These are phyloP conservation scores for Aspergillus aculeatinus DNA, from an alignment of 2,329 filamentous ascomycete species.

Conservation along the genomic window DNA sequence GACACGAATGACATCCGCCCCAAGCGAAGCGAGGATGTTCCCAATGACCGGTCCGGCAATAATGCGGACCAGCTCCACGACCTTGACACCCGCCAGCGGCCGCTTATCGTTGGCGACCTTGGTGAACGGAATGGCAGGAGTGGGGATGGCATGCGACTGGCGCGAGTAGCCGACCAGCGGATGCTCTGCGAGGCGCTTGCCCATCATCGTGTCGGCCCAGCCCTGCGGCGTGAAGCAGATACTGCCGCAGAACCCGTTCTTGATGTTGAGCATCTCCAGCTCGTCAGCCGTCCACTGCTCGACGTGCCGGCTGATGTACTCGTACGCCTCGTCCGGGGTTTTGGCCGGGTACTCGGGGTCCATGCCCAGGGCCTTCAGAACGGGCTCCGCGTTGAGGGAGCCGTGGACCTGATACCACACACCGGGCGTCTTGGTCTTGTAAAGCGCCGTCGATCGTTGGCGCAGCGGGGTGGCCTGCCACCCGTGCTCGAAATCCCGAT, in stretches of 20 bases:
- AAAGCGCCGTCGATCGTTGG: background rate
- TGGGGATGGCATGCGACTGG: background rate
- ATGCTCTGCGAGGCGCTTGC: background rate
- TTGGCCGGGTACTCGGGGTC: background rate
- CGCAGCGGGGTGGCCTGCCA: background rate
- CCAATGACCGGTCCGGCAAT: conserved; percentile 1
- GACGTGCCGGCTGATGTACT: background rate
- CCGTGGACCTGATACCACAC: conserved; percentile 1
- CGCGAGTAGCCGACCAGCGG: background rate
- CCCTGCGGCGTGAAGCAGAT: conserved; percentile 1
- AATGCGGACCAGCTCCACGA: background rate
- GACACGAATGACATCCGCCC: background rate
- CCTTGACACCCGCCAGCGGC: background rate
- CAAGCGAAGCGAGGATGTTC: background rate
- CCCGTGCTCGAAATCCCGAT: background rate
- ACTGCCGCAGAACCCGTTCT: background rate
- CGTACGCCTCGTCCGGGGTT: background rate
- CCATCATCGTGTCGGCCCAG: background rate
- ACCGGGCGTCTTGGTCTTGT: background rate
- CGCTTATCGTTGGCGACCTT: background rate
- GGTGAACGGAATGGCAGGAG: background rate
- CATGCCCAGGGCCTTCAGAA: background rate
- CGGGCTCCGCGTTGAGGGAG: background rate
- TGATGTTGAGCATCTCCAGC: conserved; percentile 1
- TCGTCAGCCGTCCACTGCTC: background rate